These are phyloP conservation scores for Solanum okadae DNA, from an alignment of 257 asterid genomes.

Conservation along the genomic window DNA sequence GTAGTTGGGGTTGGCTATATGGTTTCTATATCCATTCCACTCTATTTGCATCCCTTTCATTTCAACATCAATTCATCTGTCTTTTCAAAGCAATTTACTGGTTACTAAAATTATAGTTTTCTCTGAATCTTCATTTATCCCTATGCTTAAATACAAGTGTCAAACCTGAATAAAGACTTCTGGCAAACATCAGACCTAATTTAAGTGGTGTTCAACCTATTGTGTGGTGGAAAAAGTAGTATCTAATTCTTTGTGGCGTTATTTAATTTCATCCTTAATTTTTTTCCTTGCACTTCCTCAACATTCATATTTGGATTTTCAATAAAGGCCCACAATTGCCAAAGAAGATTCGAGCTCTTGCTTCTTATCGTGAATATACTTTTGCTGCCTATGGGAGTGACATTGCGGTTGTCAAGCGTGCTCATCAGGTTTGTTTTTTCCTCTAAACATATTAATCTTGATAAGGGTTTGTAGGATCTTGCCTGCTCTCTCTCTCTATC, in stretches of 20 bases:
- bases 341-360: slow-evolving; percentile 89
- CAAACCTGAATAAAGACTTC: background rate
- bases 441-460: background rate
- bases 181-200: background rate
- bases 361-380: slow-evolving; percentile 74
- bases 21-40: background rate
- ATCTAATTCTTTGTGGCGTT: background rate
- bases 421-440: slow-evolving; percentile 51
- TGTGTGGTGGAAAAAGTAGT: background rate
- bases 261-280: background rate
- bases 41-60: background rate
- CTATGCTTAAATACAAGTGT: background rate
- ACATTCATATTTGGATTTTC: background rate
- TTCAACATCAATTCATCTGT: background rate
- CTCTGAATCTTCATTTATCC: background rate
- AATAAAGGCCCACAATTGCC: slow-evolving; percentile 80
- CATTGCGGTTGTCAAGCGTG: slow-evolving; percentile 77
- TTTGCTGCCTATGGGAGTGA: slow-evolving; percentile 80
- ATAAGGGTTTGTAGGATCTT: background rate
- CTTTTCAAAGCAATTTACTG: background rate
- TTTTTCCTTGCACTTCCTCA: background rate
- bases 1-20: background rate
- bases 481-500: background rate
- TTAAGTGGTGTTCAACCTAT: background rate
- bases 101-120: background rate